These are phyloP conservation scores for Kodamaea kakaduensis DNA, from an alignment of 805 yeast species.

Conservation along the genomic window DNA sequence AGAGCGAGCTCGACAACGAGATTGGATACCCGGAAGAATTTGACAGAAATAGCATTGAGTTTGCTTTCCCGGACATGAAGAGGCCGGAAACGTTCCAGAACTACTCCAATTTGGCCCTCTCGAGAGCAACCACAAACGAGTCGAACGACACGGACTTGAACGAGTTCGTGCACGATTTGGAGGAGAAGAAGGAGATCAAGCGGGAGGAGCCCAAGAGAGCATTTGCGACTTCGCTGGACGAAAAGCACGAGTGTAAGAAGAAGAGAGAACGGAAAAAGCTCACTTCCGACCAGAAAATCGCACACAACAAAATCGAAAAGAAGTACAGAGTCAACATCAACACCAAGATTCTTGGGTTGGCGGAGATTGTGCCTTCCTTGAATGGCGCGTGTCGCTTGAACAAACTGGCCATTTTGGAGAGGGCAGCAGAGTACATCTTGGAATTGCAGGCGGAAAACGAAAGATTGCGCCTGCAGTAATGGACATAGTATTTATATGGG, in stretches of 20 bases:
- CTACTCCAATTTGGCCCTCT: neutral
- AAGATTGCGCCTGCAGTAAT: slow-evolving; percentile 10
- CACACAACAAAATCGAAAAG: slow-evolving; percentile 71
- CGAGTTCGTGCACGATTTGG: neutral
- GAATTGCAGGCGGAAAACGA: slow-evolving; percentile 49
- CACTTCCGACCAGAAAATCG: slow-evolving; percentile 59
- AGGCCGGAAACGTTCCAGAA: neutral
- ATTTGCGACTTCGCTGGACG: neutral
- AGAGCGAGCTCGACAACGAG: too few species aligned
- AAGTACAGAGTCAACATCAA: slow-evolving; percentile 69
- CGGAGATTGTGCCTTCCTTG: slow-evolving; percentile 57
- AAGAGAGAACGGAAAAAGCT: slow-evolving; percentile 50
- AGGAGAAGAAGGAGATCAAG: neutral
- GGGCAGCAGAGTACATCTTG: slow-evolving; percentile 60
- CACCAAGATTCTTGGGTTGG: slow-evolving; percentile 65
- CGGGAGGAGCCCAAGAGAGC: slow-evolving; percentile 1
- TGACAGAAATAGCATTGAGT: too few species aligned
- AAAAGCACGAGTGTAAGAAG: slow-evolving; percentile 25
- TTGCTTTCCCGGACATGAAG: neutral
- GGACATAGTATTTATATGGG: too few species aligned
- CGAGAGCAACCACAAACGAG: neutral
- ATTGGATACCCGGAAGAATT: too few species aligned
- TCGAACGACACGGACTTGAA: neutral
- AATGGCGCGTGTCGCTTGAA: slow-evolving; percentile 38
- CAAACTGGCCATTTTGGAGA: slow-evolving; percentile 64